Evolutionary conservation across 2,329 filamentous ascomycete species (phyloP), one percentile per base, ranked within the genome.

Genomic region (Pseudogymnoascus sp.): DNA sequence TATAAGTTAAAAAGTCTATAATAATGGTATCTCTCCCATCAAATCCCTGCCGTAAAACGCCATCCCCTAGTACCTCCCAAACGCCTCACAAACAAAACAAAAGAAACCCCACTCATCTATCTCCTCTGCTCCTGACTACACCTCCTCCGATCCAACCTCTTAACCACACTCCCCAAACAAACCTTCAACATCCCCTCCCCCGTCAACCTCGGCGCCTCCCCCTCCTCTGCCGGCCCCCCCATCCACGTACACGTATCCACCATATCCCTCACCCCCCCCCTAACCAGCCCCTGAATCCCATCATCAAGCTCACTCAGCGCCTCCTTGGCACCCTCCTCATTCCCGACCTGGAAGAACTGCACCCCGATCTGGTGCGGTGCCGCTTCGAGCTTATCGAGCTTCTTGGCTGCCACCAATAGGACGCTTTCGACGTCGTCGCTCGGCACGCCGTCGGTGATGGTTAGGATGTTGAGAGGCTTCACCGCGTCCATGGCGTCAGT

Each of bases 291-390:
- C 1, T 76, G 78, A 37, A 95, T 76, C 3, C 83, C 82, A 73
- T 97, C 90, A 72, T 97, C 93, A 6, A 97, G 80, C 57, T 86
- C 80, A 68, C 83, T 78, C 40, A 97, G 79, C 63, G 88, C 85
- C 68, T 80, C 75, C 1, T 81, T 79, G 0, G 93, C 93, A 0
- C 75, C 78, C 0, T 77, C 72, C 69, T 96, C 90, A 60, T 83
- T 81, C 64, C 95, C 93, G 51, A 97, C 89, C 76, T 97, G 93
- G 79, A 97, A 96, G 78, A 97, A 97, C 74, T 97, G 93, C 64
- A 97, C 85, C 36, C 93, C 93, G 7, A 97, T 80, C 77, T 97
- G 95, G 80, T 89, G 89, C 0, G 86, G 81, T 3, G 88, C 85
- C 0, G 91, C 91, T 7, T 86, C 81, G 6, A 89, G 74, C 61